Evolutionary conservation across 768 basidiomycete genomes (phyloP), one percentile per base, ranked within the genome.

Genomic region (Chalciporus piperatus): DNA sequence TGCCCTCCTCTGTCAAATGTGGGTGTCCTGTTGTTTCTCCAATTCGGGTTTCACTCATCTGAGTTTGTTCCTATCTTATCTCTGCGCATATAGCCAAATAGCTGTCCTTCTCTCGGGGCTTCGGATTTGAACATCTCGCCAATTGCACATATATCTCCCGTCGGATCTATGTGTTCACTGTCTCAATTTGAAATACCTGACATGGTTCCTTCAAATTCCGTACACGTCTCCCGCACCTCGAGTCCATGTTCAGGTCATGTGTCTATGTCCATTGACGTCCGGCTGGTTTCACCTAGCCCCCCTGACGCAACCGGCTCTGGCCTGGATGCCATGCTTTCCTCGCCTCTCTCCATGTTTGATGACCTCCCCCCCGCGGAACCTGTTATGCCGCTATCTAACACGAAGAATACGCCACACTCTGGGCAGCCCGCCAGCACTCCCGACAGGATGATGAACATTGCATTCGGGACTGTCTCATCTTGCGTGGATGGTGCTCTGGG

Each of bases 1-100:
- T 33, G 17, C 7, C 8, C 11, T 54, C 50, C 52, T 40, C 39
- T 3, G 13, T 48, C 70, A 63, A 60, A 62, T 70, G 77, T 57
- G 65, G 65, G 52, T 74, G 71, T 28, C 64, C 65, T 39, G 38
- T 33, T 37, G 57, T 33, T 63, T 60, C 8, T 54, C 47, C 44
- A 56, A 4, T 44, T 3, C 2, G 59, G 20, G 58, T 48, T 53
- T 48, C 51, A 20, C 51, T 23, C 14, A 16, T 17, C 6, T 17
- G 5, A 28, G 11, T 13, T 41, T 17, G 10, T 45, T 16, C 41
- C 47, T 44, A 54, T 35, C 39, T 50, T 51, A 49, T 47, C 41
- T 45, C 20, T 22, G 23, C 33, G 19, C 46, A 41, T 41, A 45
- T 35, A 65, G 63, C 53, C 56, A 35, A 47, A 55, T 44, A 25